Percentiles rank a stretch among this genome's conserved stretches.
Evolutionary conservation across 2,329 filamentous ascomycete species (phyloP).

Genomic region (Ceratocystis colombiana): DNA sequence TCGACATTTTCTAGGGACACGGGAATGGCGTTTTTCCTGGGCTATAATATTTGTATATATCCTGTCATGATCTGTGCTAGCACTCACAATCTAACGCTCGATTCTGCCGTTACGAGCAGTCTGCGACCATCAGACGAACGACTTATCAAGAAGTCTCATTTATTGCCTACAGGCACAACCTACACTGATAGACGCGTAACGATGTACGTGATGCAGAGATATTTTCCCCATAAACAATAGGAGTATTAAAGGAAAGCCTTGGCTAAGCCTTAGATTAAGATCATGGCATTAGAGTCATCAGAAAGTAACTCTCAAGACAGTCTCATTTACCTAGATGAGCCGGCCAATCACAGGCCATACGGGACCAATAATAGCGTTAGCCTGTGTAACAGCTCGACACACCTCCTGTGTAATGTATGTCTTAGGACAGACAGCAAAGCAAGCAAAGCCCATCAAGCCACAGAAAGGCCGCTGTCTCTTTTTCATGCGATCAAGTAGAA

Average conservation of each 20-base stretch:
- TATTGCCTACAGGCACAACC: too few relatives aligned
- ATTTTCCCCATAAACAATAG: too few relatives aligned
- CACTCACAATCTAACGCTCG: background rate
- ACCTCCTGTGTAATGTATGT: background rate
- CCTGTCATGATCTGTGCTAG: background rate
- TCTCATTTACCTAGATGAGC: constrained; percentile 4
- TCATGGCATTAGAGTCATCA: background rate
- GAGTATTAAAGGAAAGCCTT: too few relatives aligned
- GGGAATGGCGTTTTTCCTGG: background rate
- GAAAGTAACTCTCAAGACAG: background rate
- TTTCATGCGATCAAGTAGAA: too few relatives aligned
- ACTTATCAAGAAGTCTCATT: too few relatives aligned
- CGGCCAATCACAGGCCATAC: background rate
- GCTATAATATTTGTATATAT: background rate
- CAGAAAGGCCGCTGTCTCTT: background rate
- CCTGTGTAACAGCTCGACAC: background rate
- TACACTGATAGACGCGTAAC: too few relatives aligned
- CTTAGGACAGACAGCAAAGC: background rate
- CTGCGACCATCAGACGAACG: too few relatives aligned
- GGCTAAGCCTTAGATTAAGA: background rate
- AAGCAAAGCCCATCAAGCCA: background rate
- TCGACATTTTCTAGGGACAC: background rate
- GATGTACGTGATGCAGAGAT: too few relatives aligned
- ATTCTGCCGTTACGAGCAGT: too few relatives aligned
- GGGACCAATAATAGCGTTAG: background rate